phyloP scores from a whole-genome alignment of 1,284 basidiomycete species.

The Sporisorium iseilematis-ciliati region DNA sequence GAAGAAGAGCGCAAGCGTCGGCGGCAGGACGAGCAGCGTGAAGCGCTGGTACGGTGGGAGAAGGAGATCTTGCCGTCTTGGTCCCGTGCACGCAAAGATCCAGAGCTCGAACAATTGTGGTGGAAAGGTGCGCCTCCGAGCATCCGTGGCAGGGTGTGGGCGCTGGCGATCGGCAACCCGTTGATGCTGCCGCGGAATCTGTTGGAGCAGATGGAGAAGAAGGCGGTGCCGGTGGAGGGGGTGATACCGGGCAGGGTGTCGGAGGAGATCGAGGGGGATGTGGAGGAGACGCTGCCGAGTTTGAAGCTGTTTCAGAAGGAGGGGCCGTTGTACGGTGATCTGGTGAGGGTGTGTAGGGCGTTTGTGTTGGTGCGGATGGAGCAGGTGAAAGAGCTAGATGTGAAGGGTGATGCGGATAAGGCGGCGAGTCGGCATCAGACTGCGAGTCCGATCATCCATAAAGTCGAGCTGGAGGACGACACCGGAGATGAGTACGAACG shows the following conservation, averaged over 20 bases:
- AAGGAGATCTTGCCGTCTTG: slow-evolving; percentile 84
- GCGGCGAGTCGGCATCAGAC: slow-evolving; percentile 22
- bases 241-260: slow-evolving; percentile 71
- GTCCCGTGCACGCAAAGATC: slow-evolving; percentile 79
- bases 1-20: slow-evolving; percentile 39
- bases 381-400: slow-evolving; percentile 73
- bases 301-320: slow-evolving; percentile 87
- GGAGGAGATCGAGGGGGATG: slow-evolving; percentile 83
- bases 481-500: slow-evolving; percentile 21
- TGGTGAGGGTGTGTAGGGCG: slow-evolving; percentile 87
- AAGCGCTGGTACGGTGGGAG: slow-evolving; percentile 81
- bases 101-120: slow-evolving; percentile 82
- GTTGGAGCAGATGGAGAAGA: slow-evolving; percentile 36
- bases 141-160: slow-evolving; percentile 87
- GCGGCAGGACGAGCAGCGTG: slow-evolving; percentile 73
- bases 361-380: slow-evolving; percentile 92
- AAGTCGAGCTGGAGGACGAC: background rate
- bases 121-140: slow-evolving; percentile 91
- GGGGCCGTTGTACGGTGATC: slow-evolving; percentile 86
- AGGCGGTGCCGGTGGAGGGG: slow-evolving; percentile 11
- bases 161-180: slow-evolving; percentile 86
- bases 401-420: slow-evolving; percentile 33
- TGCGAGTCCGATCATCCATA: slow-evolving; percentile 5
- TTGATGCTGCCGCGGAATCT: slow-evolving; percentile 77
- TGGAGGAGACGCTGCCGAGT: slow-evolving; percentile 82